Percentiles rank a stretch among this genome's conserved stretches.
phyloP scores from a whole-genome alignment of 352 stramenopile species.

The Phytophthora boehmeriae region DNA sequence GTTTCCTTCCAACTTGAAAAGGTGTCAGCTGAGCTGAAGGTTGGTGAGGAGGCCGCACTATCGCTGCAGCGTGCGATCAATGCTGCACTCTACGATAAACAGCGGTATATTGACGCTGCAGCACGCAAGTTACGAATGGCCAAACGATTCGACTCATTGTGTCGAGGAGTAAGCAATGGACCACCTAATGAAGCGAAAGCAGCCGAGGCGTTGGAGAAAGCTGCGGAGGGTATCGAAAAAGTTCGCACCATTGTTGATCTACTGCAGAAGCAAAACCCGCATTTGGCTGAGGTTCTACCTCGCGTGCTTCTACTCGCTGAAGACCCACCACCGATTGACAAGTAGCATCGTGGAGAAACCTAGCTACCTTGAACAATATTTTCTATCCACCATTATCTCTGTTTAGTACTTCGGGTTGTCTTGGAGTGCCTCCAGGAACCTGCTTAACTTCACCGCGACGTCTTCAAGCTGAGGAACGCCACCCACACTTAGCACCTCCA shows the following conservation, averaged over 20 bases:
- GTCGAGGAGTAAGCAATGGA: slow-evolving; percentile 43
- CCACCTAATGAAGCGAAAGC: slow-evolving; percentile 56
- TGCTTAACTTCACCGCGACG: slow-evolving; percentile 28
- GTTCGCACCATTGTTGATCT: slow-evolving; percentile 65
- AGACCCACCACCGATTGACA: slow-evolving; percentile 49
- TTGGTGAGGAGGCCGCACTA: slow-evolving; percentile 68
- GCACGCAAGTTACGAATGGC: slow-evolving; percentile 72
- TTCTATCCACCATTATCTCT: neutral
- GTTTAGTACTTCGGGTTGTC: slow-evolving; percentile 2
- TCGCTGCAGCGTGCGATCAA: slow-evolving; percentile 87
- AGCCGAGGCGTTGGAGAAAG: slow-evolving; percentile 58
- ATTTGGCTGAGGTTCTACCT: slow-evolving; percentile 84
- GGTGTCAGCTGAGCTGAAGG: slow-evolving; percentile 75
- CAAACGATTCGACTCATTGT: slow-evolving; percentile 70
- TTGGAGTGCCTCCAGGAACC: slow-evolving; percentile 39
- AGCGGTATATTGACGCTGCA: slow-evolving; percentile 83
- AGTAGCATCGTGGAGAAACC: slow-evolving; percentile 5
- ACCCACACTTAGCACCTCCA: slow-evolving; percentile 25
- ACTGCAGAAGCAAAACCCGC: slow-evolving; percentile 72
- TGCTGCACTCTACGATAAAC: slow-evolving; percentile 90
- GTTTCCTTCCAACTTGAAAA: slow-evolving; percentile 82
- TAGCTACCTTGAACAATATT: neutral
- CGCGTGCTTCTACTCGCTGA: slow-evolving; percentile 83
- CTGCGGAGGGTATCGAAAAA: slow-evolving; percentile 44
- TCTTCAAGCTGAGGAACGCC: slow-evolving; percentile 36